Evolutionary conservation across 2,329 filamentous ascomycete species (phyloP).

Genomic region (Botrytis porri): DNA sequence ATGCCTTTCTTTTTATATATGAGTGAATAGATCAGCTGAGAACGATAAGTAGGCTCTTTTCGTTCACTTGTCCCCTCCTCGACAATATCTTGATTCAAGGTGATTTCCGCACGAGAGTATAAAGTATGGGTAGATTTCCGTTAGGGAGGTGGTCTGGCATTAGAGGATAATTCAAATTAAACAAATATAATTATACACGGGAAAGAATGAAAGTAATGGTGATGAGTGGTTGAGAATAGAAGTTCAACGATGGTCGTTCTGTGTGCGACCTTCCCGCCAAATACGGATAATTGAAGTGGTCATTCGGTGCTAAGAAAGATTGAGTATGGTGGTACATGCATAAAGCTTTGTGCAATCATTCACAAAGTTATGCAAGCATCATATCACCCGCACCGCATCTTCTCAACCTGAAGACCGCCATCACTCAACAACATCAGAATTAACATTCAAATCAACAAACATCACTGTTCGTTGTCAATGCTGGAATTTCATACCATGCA

Average conservation of each 20-base stretch:
- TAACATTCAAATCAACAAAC: not conserved
- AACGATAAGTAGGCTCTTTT: not conserved
- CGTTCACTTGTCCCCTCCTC: constrained; percentile 5
- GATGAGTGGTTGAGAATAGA: constrained; percentile 15
- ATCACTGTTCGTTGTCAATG: not conserved
- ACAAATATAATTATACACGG: constrained; percentile 16
- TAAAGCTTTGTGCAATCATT: not conserved
- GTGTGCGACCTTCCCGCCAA: constrained; percentile 16
- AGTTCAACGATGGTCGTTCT: constrained; percentile 8
- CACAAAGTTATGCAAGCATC: not conserved
- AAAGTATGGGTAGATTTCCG: not conserved
- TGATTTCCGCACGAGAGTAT: not conserved
- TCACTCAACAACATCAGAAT: not conserved
- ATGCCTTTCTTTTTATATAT: constrained; percentile 14
- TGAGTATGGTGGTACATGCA: not conserved
- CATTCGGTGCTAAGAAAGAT: constrained; percentile 5
- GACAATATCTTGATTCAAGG: not conserved
- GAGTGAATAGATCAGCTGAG: constrained; percentile 15
- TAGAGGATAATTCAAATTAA: constrained; percentile 11
- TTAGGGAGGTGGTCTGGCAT: not conserved
- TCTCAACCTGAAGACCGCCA: not conserved
- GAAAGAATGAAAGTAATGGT: constrained; percentile 5
- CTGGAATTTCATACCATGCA: not conserved
- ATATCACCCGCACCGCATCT: not conserved
- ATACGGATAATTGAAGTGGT: constrained; percentile 3